These are phyloP conservation scores for Saturnispora diversa DNA, from an alignment of 805 yeast genomes.

Conservation along the genomic window DNA sequence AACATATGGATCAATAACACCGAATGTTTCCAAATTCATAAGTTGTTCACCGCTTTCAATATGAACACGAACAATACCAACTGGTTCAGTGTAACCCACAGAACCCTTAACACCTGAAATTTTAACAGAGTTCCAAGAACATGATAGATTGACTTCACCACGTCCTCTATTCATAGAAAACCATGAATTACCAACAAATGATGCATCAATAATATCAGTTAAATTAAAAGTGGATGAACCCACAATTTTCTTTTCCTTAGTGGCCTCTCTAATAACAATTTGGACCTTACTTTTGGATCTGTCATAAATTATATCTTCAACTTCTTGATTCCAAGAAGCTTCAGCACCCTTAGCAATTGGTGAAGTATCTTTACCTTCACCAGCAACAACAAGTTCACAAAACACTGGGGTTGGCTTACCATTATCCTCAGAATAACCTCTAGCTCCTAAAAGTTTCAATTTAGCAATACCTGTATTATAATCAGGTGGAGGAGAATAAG, in stretches of 20 bases:
- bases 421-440: conserved; percentile 38
- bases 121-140: conserved; percentile 83
- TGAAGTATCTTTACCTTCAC: conserved; percentile 52
- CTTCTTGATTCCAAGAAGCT: conserved; percentile 57
- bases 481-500: conserved; percentile 79
- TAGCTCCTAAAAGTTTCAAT: conserved; percentile 56
- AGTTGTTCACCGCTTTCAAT: conserved; percentile 65
- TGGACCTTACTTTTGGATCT: conserved; percentile 64
- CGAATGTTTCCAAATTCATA: conserved; percentile 79
- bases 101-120: conserved; percentile 59
- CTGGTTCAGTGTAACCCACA: conserved; percentile 85
- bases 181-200: conserved; percentile 74
- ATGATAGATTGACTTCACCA: conserved; percentile 64
- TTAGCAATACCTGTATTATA: conserved; percentile 87
- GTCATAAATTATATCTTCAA: conserved; percentile 57
- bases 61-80: conserved; percentile 78
- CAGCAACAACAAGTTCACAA: conserved; percentile 64
- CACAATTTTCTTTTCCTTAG: conserved; percentile 45
- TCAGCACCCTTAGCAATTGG: conserved; percentile 49
- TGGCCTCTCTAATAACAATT: conserved; percentile 56
- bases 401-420: conserved; percentile 48
- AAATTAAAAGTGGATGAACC: conserved; percentile 53
- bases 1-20: conserved; percentile 87
- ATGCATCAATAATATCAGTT: conserved; percentile 64
- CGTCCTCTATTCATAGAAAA: conserved; percentile 57